Conservation (phyloP, 1,284 basidiomycete genomes). For the Peniophora sp. region DNA sequence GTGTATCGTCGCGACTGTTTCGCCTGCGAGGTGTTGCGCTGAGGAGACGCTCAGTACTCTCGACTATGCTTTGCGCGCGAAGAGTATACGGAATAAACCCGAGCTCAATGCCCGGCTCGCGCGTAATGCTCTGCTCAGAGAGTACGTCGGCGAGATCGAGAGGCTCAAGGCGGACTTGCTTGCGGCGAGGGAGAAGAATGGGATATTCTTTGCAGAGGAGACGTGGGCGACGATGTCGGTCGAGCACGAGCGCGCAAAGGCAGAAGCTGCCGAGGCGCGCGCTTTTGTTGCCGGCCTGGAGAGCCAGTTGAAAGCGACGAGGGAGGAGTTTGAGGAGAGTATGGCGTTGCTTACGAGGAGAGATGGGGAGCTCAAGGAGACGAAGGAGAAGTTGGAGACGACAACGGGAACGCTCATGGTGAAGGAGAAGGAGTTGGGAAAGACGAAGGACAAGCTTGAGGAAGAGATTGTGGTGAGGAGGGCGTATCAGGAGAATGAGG, state of each 20-base stretch:
- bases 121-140: constrained; percentile 86
- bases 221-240: constrained; percentile 79
- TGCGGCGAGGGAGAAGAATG: constrained; percentile 90
- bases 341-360: constrained; percentile 68
- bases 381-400: constrained; percentile 49
- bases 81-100: constrained; percentile 93
- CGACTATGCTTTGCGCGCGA: constrained; percentile 94
- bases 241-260: constrained; percentile 69
- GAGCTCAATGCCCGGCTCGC: constrained; percentile 95
- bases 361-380: constrained; percentile 66
- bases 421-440: constrained; percentile 48
- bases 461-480: constrained; percentile 74
- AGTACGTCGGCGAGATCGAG: constrained; percentile 95
- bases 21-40: constrained; percentile 85
- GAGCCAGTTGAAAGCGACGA: constrained; percentile 69
- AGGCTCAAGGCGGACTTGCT: constrained; percentile 87
- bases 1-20: constrained; percentile 95
- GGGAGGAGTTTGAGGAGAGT: constrained; percentile 87
- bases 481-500: constrained; percentile 75
- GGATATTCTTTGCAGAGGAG: constrained; percentile 87
- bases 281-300: constrained; percentile 80
- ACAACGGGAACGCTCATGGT: constrained; percentile 46
- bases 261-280: constrained; percentile 74
- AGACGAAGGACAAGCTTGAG: constrained; percentile 51
- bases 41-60: constrained; percentile 98